phyloP scores from a whole-genome alignment of 148 eudicot genomes.

The Vaccinium corymbosum region DNA sequence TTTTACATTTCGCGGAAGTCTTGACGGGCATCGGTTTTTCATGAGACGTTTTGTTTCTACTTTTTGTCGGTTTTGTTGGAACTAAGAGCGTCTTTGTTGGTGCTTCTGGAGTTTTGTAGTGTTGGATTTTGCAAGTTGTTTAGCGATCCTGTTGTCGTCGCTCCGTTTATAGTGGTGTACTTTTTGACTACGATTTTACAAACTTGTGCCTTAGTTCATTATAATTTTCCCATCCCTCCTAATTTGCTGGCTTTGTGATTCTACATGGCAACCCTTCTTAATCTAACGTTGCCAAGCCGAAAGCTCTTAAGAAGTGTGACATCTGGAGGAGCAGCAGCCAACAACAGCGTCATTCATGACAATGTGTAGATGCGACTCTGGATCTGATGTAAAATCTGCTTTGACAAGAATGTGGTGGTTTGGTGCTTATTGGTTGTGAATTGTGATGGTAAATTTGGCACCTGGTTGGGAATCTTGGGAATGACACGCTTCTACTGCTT shows the following conservation, averaged over 20 bases:
- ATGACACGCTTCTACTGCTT: background rate
- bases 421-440: background rate
- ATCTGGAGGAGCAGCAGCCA: background rate
- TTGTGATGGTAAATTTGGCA: background rate
- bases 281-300: background rate
- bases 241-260: background rate
- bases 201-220: background rate
- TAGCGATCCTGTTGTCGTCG: background rate
- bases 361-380: background rate
- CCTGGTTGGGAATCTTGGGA: background rate
- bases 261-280: background rate
- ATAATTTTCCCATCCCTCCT: background rate
- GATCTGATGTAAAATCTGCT: background rate
- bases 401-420: background rate
- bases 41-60: background rate
- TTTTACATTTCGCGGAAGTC: constrained; percentile 1
- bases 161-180: background rate
- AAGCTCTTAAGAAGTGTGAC: background rate
- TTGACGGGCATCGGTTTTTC: background rate
- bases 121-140: constrained; percentile 7
- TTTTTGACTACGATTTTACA: background rate
- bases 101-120: constrained; percentile 1
- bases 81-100: background rate
- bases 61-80: background rate
- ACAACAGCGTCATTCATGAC: background rate